phyloP scores from a whole-genome alignment of 2,329 filamentous ascomycete genomes.

The Grosmannia serpens region DNA sequence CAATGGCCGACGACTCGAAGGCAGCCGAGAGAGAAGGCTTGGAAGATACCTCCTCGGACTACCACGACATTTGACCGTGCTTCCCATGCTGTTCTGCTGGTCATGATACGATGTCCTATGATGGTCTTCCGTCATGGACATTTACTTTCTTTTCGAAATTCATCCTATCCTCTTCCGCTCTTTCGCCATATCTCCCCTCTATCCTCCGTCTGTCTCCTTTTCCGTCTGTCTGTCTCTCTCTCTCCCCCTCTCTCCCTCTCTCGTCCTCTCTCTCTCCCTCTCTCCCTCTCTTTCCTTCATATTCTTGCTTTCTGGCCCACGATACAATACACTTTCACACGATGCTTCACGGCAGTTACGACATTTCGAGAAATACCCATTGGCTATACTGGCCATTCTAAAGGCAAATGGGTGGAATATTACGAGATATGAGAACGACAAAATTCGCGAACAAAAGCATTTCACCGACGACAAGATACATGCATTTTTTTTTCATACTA shows the following conservation, averaged over 20 bases:
- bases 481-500: constrained; percentile 5
- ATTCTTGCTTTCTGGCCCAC: not conserved
- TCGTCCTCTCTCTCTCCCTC: not conserved
- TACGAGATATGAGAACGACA: constrained; percentile 1
- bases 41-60: not conserved
- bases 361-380: constrained; percentile 15
- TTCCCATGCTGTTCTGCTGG: not conserved
- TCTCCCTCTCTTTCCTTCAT: not conserved
- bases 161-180: no score
- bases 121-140: no score
- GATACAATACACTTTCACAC: constrained; percentile 18
- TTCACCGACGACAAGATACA: not conserved
- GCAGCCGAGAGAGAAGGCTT: no score
- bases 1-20: not conserved
- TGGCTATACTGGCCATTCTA: constrained; percentile 5
- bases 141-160: no score
- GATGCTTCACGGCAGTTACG: constrained; percentile 23
- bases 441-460: constrained; percentile 1
- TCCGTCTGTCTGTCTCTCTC: not conserved
- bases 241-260: no score
- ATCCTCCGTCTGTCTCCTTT: no score
- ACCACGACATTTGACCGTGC: not conserved
- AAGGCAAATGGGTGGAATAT: not conserved
- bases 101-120: no score
- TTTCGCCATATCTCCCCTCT: not conserved